A percentile compares a stretch with the other conserved stretches of the same genome.
Evolutionary conservation across 164 flowering plant species (phyloP).

Genomic region (Kingdonia uniflora): DNA sequence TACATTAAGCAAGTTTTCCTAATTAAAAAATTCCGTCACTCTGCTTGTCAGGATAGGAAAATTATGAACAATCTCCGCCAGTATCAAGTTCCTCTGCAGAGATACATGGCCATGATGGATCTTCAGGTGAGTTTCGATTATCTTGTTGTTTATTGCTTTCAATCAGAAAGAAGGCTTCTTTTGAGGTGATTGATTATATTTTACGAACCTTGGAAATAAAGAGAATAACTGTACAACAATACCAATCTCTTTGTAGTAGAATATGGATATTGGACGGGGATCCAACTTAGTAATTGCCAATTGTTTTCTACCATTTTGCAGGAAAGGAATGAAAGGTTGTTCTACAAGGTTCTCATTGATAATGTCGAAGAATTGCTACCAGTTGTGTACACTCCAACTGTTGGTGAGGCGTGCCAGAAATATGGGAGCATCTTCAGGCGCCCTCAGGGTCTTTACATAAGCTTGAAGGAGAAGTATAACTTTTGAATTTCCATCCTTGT

Average conservation of each 20-base stretch:
- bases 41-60: slow-evolving; percentile 56
- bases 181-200: no score
- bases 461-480: slow-evolving; percentile 62
- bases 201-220: no score
- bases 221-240: no score
- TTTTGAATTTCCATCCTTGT: background rate
- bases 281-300: background rate
- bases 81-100: slow-evolving; percentile 67
- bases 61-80: slow-evolving; percentile 54
- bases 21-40: slow-evolving; percentile 1
- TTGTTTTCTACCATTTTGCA: slow-evolving; percentile 11
- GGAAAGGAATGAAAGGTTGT: slow-evolving; percentile 68
- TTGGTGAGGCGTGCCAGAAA: slow-evolving; percentile 86
- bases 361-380: slow-evolving; percentile 79
- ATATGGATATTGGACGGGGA: no score
- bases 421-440: slow-evolving; percentile 73
- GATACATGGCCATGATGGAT: slow-evolving; percentile 69
- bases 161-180: no score
- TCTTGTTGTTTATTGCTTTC: no score
- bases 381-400: slow-evolving; percentile 73
- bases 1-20: background rate
- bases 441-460: slow-evolving; percentile 77
- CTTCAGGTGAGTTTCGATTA: slow-evolving; percentile 38
- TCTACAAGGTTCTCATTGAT: slow-evolving; percentile 72
- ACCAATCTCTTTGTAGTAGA: no score